Conservation (phyloP, 441 rosid species). For the Jatropha podagrica region DNA sequence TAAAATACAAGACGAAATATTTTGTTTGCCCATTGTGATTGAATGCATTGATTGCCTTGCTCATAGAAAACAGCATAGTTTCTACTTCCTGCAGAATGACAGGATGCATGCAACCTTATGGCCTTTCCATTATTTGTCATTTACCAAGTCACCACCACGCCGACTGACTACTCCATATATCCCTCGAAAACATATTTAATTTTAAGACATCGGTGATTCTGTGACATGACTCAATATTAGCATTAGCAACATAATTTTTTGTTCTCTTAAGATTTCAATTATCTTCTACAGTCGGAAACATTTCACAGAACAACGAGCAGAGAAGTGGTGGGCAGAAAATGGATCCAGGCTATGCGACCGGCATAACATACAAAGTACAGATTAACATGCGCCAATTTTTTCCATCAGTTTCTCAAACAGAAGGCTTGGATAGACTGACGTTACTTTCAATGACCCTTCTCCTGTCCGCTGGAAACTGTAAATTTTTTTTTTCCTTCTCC, state of each 20-base stretch:
- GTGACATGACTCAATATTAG: not conserved
- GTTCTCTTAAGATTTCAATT: constrained; percentile 7
- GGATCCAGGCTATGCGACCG: constrained; percentile 57
- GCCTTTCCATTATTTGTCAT: not conserved
- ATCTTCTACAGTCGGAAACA: constrained; percentile 59
- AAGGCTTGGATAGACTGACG: constrained; percentile 6
- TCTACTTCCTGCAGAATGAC: not conserved
- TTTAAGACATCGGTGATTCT: not conserved
- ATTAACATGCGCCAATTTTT: constrained; percentile 17
- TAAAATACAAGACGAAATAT: not conserved
- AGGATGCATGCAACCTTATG: not conserved
- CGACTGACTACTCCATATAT: not conserved
- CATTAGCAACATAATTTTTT: not conserved
- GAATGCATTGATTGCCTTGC: constrained; percentile 1
- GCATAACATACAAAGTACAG: constrained; percentile 44
- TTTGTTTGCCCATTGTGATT: not conserved
- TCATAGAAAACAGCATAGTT: not conserved
- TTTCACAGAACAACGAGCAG: constrained; percentile 70
- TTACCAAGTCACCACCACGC: not conserved
- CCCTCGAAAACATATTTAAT: not conserved
- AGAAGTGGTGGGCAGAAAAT: constrained; percentile 88
- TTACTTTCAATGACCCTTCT: constrained; percentile 16
- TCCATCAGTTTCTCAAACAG: not conserved
- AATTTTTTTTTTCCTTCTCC: constrained; percentile 8
- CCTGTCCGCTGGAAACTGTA: constrained; percentile 39